Conservation (phyloP, 2,329 filamentous ascomycete species). For the Cercospora citrullina region DNA sequence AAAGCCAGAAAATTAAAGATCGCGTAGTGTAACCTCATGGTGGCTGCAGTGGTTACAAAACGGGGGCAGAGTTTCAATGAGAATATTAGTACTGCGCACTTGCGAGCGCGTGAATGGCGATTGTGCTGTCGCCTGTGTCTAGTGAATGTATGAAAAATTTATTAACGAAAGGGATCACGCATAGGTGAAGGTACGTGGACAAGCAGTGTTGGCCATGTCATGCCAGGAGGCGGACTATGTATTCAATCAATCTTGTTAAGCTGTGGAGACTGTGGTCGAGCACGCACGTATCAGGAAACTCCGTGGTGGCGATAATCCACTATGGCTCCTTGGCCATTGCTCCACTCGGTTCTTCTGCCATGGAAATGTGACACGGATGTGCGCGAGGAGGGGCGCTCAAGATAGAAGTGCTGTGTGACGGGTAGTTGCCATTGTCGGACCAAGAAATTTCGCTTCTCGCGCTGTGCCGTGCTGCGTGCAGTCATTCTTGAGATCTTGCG, state of each 20-base stretch:
- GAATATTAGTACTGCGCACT: conserved; percentile 2
- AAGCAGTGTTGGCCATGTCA: conserved; percentile 16
- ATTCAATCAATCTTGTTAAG: conserved; percentile 1
- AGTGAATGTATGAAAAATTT: conserved; percentile 9
- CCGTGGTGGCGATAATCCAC: conserved; percentile 3
- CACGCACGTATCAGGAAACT: conserved; percentile 18
- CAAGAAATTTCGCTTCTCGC: conserved; percentile 13
- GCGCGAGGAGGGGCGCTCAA: conserved; percentile 18
- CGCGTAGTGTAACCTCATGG: conserved; percentile 20
- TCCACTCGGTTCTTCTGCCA: conserved; percentile 3
- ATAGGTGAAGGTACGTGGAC: neutral
- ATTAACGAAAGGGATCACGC: conserved; percentile 7
- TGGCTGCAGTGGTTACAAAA: neutral
- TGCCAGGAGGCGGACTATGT: conserved; percentile 13
- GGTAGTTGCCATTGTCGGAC: neutral
- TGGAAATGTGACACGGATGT: conserved; percentile 13
- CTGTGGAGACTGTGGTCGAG: conserved; percentile 2
- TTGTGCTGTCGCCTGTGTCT: neutral
- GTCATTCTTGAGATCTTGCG: neutral
- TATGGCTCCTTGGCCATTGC: neutral
- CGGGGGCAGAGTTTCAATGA: neutral
- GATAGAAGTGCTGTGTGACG: conserved; percentile 17
- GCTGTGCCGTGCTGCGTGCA: conserved; percentile 12
- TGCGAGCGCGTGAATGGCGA: neutral
- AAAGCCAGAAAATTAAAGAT: conserved; percentile 22